Conservation (phyloP, 805 yeast genomes). For the Trichomonascus vanleenenianus region DNA sequence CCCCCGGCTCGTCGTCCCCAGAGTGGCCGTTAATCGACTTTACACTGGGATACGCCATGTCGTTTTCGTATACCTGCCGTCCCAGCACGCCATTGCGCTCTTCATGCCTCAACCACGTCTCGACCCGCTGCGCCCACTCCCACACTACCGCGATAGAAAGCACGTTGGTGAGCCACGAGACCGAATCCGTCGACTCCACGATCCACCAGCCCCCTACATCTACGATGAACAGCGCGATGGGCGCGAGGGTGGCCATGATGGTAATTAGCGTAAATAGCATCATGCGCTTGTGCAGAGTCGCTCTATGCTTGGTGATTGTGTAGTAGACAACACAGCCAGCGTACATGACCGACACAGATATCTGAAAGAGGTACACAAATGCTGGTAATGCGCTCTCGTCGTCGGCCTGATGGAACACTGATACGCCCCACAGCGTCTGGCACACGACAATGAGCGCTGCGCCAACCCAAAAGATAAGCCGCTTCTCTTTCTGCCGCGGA, state of each 20-base stretch:
- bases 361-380: constrained; percentile 63
- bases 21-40: not conserved
- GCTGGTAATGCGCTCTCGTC: constrained; percentile 48
- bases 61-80: constrained; percentile 66
- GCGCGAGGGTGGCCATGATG: constrained; percentile 46
- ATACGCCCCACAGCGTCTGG: constrained; percentile 63
- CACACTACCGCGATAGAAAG: constrained; percentile 68
- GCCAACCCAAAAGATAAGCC: constrained; percentile 55
- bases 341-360: constrained; percentile 61
- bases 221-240: constrained; percentile 65
- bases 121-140: constrained; percentile 76
- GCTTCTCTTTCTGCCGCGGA: constrained; percentile 58
- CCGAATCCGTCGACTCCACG: constrained; percentile 63
- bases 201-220: constrained; percentile 73
- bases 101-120: constrained; percentile 45
- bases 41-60: constrained; percentile 17
- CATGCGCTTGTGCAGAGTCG: constrained; percentile 42
- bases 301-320: constrained; percentile 43
- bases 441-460: constrained; percentile 43
- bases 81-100: constrained; percentile 73
- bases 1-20: not conserved
- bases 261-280: constrained; percentile 52
- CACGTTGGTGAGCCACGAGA: constrained; percentile 64
- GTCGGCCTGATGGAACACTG: constrained; percentile 36
- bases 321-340: constrained; percentile 55